Base-by-base conservation (phyloP, 1,284 basidiomycete genomes). In the Leccinum griseonigrum region DNA sequence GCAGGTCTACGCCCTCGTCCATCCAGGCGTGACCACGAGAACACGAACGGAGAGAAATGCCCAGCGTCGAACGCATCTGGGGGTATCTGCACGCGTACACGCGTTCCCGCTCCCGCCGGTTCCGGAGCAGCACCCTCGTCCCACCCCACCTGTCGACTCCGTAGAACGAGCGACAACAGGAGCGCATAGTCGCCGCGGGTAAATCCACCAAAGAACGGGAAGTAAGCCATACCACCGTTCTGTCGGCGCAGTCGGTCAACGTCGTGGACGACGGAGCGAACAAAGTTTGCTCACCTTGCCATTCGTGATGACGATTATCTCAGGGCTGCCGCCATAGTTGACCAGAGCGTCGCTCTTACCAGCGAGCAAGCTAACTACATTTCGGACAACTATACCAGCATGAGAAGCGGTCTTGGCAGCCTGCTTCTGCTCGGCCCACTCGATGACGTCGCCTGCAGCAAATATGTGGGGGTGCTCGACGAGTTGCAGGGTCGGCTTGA, bases 351-450 rank as follows among this genome's bases (percentile, higher is more conserved):
- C 62, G 16, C n/a, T 43, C 59, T 69, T 69, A 28, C 78, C 79
- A 4, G 68, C 68, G 51, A 85, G 73, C 64, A 80, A 72, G n/a
- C 76, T 75, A 2, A 80, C 53, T n/a, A 86, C 67, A 62, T 88
- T 88, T 34, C 77, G 69, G 3, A 70, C 74, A 43, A 82, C 75
- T 36, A 85, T 72, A 0, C 67, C 64, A 2, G 77, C 76, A 64
- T 88, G 86, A 3, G 67, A 71, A 2, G 58, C 16, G 1, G 73
- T 72, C 69, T 88, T 88, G 13, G 76, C 77, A 0, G 79, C 76
- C 66, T 85, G 84, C 67, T 88, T 87, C 67, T 85, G 81, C 71
- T 88, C 87, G 0, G 75, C 56, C 80, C 81, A 83, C 31, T 85
- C 82, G 58, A 85, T 80, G 56, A 84, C 78, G 68, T 88, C 87